phyloP scores from a whole-genome alignment of 805 yeast genomes.

The Candida maris region DNA sequence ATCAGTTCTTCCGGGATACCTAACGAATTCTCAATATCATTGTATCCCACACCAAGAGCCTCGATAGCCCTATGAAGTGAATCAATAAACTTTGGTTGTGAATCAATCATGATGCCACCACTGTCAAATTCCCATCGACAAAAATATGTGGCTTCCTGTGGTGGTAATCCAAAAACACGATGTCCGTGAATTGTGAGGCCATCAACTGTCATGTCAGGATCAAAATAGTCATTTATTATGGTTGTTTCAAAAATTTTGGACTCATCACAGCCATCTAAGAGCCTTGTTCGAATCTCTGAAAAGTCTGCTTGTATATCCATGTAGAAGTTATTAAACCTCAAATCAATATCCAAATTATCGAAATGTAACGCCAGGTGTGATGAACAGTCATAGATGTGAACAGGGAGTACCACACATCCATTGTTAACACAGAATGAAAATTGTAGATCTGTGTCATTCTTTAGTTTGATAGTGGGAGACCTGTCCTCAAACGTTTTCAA shows the following conservation, averaged over 20 bases:
- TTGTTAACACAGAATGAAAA: slow-evolving; percentile 66
- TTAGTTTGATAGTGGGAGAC: slow-evolving; percentile 37
- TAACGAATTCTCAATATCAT: slow-evolving; percentile 74
- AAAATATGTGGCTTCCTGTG: slow-evolving; percentile 79
- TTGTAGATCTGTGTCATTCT: slow-evolving; percentile 75
- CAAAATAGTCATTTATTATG: slow-evolving; percentile 10
- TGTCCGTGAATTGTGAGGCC: slow-evolving; percentile 75
- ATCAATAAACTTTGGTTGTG: slow-evolving; percentile 43
- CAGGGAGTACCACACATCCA: slow-evolving; percentile 74
- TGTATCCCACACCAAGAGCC: slow-evolving; percentile 59
- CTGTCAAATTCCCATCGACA: slow-evolving; percentile 86
- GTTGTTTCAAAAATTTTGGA: slow-evolving; percentile 26
- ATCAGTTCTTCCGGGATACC: slow-evolving; percentile 51
- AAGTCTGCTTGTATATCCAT: slow-evolving; percentile 85
- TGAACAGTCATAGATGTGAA: slow-evolving; percentile 56
- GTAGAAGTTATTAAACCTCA: slow-evolving; percentile 85
- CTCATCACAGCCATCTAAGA: slow-evolving; percentile 24
- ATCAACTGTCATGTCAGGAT: slow-evolving; percentile 52
- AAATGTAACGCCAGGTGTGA: slow-evolving; percentile 62
- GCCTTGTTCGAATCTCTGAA: slow-evolving; percentile 48
- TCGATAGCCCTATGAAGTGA: slow-evolving; percentile 40
- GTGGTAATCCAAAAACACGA: slow-evolving; percentile 90
- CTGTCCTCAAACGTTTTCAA: neutral
- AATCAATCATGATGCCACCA: slow-evolving; percentile 54
- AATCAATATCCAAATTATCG: slow-evolving; percentile 66